Conservation (phyloP, 805 yeast genomes). For the Starmerella bombi region DNA sequence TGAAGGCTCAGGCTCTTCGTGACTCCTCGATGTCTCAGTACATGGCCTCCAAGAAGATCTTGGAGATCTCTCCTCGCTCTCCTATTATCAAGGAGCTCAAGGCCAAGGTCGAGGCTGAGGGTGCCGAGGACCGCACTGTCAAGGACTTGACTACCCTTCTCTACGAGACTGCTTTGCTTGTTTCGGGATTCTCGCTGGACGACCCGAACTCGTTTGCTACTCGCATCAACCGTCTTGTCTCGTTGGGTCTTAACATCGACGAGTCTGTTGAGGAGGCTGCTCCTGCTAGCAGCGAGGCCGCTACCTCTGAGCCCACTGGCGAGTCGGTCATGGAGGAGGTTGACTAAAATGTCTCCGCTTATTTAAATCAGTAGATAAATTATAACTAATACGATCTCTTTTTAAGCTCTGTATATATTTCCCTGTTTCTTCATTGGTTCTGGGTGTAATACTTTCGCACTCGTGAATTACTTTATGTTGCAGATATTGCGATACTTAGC, state of each 20-base stretch:
- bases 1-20: slow-evolving; percentile 99
- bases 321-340: slow-evolving; percentile 99
- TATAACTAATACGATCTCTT: too few relatives aligned
- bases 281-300: slow-evolving; percentile 27
- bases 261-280: slow-evolving; percentile 33
- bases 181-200: slow-evolving; percentile 97
- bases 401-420: too few relatives aligned
- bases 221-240: slow-evolving; percentile 95
- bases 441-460: too few relatives aligned
- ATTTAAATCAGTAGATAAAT: too few relatives aligned
- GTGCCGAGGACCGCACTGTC: slow-evolving; percentile 96
- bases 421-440: too few relatives aligned
- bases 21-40: slow-evolving; percentile 97
- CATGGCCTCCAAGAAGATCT: slow-evolving; percentile 99
- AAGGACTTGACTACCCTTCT: slow-evolving; percentile 92
- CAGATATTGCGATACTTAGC: too few relatives aligned
- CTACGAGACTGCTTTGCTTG: slow-evolving; percentile 94
- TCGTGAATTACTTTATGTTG: too few relatives aligned
- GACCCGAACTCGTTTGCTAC: slow-evolving; percentile 96
- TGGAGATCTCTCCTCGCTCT: slow-evolving; percentile 95
- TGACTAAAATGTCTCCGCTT: slow-evolving; percentile 67
- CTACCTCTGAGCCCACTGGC: slow-evolving; percentile 44
- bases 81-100: slow-evolving; percentile 90
- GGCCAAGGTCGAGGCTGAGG: slow-evolving; percentile 91
- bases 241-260: slow-evolving; percentile 96